These are phyloP conservation scores for Monosporascus sp. DNA, from an alignment of 2,329 filamentous ascomycete genomes.

Conservation along the genomic window DNA sequence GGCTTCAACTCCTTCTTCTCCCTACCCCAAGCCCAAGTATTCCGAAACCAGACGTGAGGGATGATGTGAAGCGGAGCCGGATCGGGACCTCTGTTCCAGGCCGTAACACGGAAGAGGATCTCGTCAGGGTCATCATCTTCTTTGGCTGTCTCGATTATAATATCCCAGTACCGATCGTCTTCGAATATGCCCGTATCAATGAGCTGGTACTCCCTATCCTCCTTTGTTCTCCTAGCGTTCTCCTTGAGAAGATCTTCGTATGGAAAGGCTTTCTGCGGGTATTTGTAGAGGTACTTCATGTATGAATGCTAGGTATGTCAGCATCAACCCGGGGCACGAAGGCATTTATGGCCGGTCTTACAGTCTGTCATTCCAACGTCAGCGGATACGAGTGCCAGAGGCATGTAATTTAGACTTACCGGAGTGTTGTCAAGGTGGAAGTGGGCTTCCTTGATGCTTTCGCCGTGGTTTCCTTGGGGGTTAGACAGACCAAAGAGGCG, in stretches of 20 bases:
- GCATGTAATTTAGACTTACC: conserved; percentile 29
- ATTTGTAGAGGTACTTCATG: conserved; percentile 99
- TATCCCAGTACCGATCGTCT: conserved; percentile 92
- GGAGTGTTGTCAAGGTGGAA: conserved; percentile 96
- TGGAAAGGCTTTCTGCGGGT: conserved; percentile 85
- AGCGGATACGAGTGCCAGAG: conserved; percentile 9
- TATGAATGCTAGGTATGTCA: conserved; percentile 70
- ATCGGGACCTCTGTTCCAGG: conserved; percentile 91
- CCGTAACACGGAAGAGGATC: conserved; percentile 87
- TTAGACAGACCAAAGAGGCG: conserved; percentile 92
- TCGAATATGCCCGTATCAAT: conserved; percentile 85
- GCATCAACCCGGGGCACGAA: conserved; percentile 3
- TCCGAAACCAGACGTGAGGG: conserved; percentile 94
- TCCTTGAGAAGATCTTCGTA: conserved; percentile 84
- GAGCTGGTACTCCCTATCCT: conserved; percentile 86
- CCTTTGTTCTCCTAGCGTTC: conserved; percentile 69
- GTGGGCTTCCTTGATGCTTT: conserved; percentile 94
- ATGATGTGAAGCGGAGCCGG: conserved; percentile 88
- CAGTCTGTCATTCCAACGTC: conserved; percentile 35
- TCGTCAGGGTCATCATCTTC: conserved; percentile 89
- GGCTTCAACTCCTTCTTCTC: conserved; percentile 74
- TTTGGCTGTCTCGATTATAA: conserved; percentile 94
- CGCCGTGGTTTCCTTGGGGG: conserved; percentile 93
- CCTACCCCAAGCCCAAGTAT: conserved; percentile 93
- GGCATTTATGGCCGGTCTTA: conserved; percentile 23